phyloP scores from a whole-genome alignment of 2,329 filamentous ascomycete genomes.

The Huntiella bhutanensis region DNA sequence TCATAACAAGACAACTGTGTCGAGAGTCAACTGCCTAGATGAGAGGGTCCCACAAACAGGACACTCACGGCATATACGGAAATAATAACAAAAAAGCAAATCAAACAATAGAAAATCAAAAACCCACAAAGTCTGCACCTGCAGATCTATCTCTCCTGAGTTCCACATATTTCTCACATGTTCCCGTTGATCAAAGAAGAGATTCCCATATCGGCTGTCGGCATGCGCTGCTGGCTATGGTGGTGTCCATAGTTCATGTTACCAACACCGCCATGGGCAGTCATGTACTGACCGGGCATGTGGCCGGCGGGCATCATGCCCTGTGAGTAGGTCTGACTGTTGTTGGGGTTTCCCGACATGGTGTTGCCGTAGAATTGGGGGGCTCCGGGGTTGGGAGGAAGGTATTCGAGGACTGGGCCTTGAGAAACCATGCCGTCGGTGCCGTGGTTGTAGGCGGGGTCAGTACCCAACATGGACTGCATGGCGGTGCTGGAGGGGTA shows the following conservation, averaged over 20 bases:
- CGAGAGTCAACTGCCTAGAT: no score
- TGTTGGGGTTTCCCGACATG: neutral
- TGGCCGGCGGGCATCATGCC: neutral
- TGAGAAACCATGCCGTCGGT: neutral
- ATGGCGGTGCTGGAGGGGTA: conserved; percentile 14
- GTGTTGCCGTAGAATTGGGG: neutral
- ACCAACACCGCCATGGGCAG: conserved; percentile 14
- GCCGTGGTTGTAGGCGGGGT: neutral
- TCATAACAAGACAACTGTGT: no score
- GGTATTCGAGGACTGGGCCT: neutral
- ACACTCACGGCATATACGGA: no score
- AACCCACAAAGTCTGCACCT: no score
- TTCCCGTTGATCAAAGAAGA: conserved; percentile 35
- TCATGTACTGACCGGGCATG: conserved; percentile 14
- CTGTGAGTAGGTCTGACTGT: neutral
- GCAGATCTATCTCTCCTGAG: no score
- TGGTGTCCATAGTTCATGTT: conserved; percentile 14
- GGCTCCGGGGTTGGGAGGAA: no score
- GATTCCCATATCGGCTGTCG: conserved; percentile 43
- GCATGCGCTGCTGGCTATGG: conserved; percentile 19
- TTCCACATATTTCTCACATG: conserved; percentile 2
- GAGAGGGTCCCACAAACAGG: no score
- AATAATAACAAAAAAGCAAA: no score
- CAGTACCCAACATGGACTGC: conserved; percentile 10
- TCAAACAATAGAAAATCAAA: no score